Base-by-base conservation (phyloP, 305 asterid genomes). In the Fraxinus sp. region DNA sequence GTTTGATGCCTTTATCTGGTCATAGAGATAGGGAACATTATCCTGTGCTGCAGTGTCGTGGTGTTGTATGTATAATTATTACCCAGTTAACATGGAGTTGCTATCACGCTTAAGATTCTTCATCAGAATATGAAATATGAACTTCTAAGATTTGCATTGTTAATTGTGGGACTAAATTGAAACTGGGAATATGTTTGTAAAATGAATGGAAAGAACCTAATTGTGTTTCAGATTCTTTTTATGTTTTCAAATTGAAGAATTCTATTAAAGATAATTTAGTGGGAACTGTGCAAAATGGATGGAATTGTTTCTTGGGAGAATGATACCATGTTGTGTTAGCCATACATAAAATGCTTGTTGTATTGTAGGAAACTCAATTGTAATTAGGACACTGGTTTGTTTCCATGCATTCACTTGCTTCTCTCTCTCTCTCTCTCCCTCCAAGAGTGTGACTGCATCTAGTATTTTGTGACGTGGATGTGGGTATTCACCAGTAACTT, bases 381-480 rank as follows among this genome's bases (percentile, higher is more conserved):
- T 26, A 9, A 62, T 62, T 62, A 7, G 71, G 71, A 59, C 71
- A 59, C 32, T n/a, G 9, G 24, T 75, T 73, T 57, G 55, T 78
- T 80, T 9, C 5, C 62, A 4, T 76, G 46, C 74, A 77, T 37
- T 13, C 36, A 36, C 64, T 82, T 68, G 10, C 78, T 49, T 52
- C 49, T 18, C 75, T 20, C 83, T 11, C 70, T 14, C 22, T 36
- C n/a, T 7, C 74, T 14, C 49, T 32, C 76, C 22, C 81, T 41
- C 64, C 24, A 81, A 77, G 49, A 57, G 77, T 49, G 64, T 28
- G 73, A 57, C 70, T 83, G 64, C 73, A 7, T 81, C 84, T 72
- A 74, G 71, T 52, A 74, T 52, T 14, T 43, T n/a, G 78, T 80
- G 57, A 75, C 43, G 49, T 28, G 52, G 75, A 72, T 66, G 85